phyloP scores from a whole-genome alignment of 78 protist species.

The Dictyostelium firmibasis region DNA sequence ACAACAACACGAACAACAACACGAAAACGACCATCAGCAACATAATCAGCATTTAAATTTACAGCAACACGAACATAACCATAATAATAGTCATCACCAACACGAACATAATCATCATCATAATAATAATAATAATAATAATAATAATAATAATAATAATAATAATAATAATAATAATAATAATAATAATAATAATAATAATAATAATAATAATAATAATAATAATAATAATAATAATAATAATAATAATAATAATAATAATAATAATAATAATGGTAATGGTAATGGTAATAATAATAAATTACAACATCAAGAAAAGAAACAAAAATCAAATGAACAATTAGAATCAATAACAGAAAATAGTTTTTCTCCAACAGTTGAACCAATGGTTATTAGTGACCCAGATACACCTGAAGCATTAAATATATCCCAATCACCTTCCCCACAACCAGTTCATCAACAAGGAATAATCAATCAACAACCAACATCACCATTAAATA shows the following conservation, averaged over 20 bases:
- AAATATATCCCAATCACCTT: neutral
- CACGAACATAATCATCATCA: too few relatives aligned
- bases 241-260: neutral
- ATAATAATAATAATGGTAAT: neutral
- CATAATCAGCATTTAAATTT: neutral
- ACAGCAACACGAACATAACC: neutral
- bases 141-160: too few relatives aligned
- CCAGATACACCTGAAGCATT: neutral
- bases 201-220: too few relatives aligned
- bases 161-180: too few relatives aligned
- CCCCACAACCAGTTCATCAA: neutral
- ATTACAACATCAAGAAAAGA: neutral
- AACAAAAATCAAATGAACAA: neutral
- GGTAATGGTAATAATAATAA: neutral
- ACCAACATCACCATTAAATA: neutral
- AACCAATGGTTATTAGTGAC: conserved; percentile 22
- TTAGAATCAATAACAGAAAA: conserved; percentile 9
- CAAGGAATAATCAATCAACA: neutral
- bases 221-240: neutral
- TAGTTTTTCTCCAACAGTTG: neutral
- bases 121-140: too few relatives aligned
- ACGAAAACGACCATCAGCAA: neutral
- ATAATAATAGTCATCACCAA: neutral
- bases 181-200: too few relatives aligned
- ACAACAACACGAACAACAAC: neutral